A percentile compares a stretch with the other conserved stretches of the same genome.
These are phyloP conservation scores for Starmera amethionina DNA, from an alignment of 805 yeast genomes.

Conservation along the genomic window DNA sequence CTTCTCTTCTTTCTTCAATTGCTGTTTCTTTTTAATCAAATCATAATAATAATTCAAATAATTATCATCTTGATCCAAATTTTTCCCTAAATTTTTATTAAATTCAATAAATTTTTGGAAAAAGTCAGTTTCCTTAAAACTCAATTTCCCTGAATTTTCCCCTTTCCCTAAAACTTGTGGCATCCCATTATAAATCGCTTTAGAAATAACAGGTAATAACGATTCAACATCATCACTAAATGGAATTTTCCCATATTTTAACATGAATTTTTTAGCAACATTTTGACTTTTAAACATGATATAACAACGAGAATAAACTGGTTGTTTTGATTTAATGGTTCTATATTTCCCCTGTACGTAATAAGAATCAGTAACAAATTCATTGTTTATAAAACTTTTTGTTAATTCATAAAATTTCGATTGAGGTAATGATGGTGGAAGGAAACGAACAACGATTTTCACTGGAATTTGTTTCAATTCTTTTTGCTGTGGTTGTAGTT, in stretches of 20 bases:
- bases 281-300: slow-evolving; percentile 23
- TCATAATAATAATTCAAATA: too few species aligned
- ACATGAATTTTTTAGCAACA: slow-evolving; percentile 20
- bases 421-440: slow-evolving; percentile 31
- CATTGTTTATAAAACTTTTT: slow-evolving; percentile 6
- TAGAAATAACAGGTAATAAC: slow-evolving; percentile 25
- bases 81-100: neutral
- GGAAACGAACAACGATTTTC: slow-evolving; percentile 27
- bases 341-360: slow-evolving; percentile 33
- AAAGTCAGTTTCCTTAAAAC: slow-evolving; percentile 11
- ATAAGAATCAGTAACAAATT: slow-evolving; percentile 17
- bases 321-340: slow-evolving; percentile 26
- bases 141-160: neutral
- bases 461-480: slow-evolving; percentile 1
- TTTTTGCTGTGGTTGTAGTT: neutral
- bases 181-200: slow-evolving; percentile 25
- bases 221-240: slow-evolving; percentile 18
- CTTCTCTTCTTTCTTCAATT: neutral
- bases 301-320: slow-evolving; percentile 33
- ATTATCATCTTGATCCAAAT: too few species aligned
- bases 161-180: slow-evolving; percentile 3
- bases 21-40: neutral
- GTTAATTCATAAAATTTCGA: slow-evolving; percentile 19
- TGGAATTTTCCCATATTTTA: slow-evolving; percentile 9
- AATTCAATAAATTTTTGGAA: slow-evolving; percentile 15